These are phyloP conservation scores for Skeletonema costatum DNA, from an alignment of 108 stramenopile genomes.

Conservation along the genomic window DNA sequence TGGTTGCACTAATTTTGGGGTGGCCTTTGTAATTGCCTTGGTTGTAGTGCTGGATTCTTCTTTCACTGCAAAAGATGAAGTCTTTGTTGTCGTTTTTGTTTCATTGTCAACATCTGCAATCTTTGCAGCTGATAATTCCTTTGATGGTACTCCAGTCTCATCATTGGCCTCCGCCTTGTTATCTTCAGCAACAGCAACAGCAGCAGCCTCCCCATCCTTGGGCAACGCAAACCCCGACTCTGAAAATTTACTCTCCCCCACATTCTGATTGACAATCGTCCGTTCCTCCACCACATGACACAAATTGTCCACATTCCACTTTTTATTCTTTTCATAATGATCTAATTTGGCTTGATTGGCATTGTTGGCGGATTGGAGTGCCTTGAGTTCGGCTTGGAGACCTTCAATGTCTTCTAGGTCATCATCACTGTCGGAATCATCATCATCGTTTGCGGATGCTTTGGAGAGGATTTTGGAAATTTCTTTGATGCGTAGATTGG, in stretches of 20 bases:
- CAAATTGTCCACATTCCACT: slow-evolving; percentile 98
- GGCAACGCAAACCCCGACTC: slow-evolving; percentile 72
- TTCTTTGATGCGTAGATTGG: slow-evolving; percentile 84
- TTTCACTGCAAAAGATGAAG: background rate
- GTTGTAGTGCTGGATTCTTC: background rate
- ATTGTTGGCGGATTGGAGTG: slow-evolving; percentile 64
- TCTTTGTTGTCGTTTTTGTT: slow-evolving; percentile 6
- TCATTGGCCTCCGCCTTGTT: background rate
- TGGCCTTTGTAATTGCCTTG: background rate
- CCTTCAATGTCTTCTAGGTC: slow-evolving; percentile 89
- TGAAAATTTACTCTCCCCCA: slow-evolving; percentile 68
- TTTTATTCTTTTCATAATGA: slow-evolving; percentile 95
- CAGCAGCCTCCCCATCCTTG: slow-evolving; percentile 11
- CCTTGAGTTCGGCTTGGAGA: slow-evolving; percentile 75
- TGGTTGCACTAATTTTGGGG: slow-evolving; percentile 27
- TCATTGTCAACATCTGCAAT: slow-evolving; percentile 24
- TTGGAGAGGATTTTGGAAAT: slow-evolving; percentile 59
- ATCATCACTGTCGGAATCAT: slow-evolving; percentile 75
- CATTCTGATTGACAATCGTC: slow-evolving; percentile 88
- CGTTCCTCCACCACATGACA: slow-evolving; percentile 92
- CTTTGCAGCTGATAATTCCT: slow-evolving; percentile 44
- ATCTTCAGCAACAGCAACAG: background rate
- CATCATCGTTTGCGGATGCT: slow-evolving; percentile 23
- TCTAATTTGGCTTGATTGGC: slow-evolving; percentile 77
- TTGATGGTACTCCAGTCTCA: slow-evolving; percentile 40